phyloP scores from a whole-genome alignment of 306 rosid species.

The Dalbergia oliveri region DNA sequence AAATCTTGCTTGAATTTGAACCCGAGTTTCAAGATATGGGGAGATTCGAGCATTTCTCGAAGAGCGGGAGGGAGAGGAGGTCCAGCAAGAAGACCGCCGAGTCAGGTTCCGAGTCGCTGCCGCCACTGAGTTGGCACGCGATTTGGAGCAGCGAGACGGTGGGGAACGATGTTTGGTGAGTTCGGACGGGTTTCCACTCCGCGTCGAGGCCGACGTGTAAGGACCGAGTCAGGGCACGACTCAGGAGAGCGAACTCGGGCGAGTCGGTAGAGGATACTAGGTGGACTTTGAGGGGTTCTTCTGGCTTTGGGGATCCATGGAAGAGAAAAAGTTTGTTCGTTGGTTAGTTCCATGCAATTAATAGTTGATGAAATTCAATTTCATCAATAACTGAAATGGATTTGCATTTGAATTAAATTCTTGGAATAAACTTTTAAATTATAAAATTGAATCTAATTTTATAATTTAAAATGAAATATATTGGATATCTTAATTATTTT shows the following conservation, averaged over 20 bases:
- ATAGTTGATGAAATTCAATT: too few relatives aligned
- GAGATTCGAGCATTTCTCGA: slow-evolving; percentile 63
- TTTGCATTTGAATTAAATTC: too few relatives aligned
- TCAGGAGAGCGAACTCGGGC: slow-evolving; percentile 68
- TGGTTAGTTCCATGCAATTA: background rate
- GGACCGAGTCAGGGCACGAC: slow-evolving; percentile 60
- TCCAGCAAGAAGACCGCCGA: slow-evolving; percentile 76
- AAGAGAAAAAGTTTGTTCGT: background rate
- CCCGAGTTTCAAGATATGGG: slow-evolving; percentile 79
- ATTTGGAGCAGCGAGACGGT: slow-evolving; percentile 80
- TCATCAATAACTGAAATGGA: too few relatives aligned
- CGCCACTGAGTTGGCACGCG: slow-evolving; percentile 67
- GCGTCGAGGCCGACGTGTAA: slow-evolving; percentile 83
- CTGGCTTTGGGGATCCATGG: slow-evolving; percentile 56
- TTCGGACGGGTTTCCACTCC: slow-evolving; percentile 89
- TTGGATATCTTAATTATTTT: too few relatives aligned
- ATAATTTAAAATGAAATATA: too few relatives aligned
- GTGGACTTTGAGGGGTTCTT: slow-evolving; percentile 53
- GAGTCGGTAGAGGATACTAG: slow-evolving; percentile 68
- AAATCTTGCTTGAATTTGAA: slow-evolving; percentile 93
- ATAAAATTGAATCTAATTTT: too few relatives aligned
- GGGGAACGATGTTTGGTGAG: slow-evolving; percentile 61
- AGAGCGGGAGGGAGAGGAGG: slow-evolving; percentile 66
- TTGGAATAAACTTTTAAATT: too few relatives aligned
- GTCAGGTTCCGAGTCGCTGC: slow-evolving; percentile 45